These are phyloP conservation scores for Lactarius trivialis DNA, from an alignment of 768 basidiomycete genomes.

Conservation along the genomic window DNA sequence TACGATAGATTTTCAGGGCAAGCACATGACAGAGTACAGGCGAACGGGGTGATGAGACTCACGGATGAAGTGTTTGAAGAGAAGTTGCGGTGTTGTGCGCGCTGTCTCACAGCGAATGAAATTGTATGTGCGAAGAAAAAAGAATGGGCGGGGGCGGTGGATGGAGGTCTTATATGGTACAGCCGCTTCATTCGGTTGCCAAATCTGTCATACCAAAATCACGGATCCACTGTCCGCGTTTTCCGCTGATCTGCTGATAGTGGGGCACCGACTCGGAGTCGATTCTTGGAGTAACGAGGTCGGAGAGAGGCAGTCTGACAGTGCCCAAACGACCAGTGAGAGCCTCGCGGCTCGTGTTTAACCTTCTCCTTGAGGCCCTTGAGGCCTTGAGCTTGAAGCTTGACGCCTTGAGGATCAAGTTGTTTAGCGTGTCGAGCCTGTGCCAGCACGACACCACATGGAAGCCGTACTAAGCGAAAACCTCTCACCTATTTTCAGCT, in stretches of 20 bases:
- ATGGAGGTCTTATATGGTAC: conserved; percentile 15
- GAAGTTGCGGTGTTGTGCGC: background rate
- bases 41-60: background rate
- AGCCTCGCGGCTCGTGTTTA: background rate
- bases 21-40: conserved; percentile 6
- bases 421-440: background rate
- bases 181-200: conserved; percentile 13
- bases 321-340: background rate
- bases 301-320: background rate
- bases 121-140: background rate
- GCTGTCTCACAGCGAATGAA: background rate
- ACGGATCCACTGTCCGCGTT: background rate
- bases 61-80: background rate
- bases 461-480: background rate
- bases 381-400: background rate
- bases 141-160: background rate
- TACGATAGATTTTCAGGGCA: background rate
- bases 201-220: conserved; percentile 17
- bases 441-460: conserved; percentile 15
- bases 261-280: conserved; percentile 3
- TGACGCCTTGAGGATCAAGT: background rate
- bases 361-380: background rate
- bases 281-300: background rate
- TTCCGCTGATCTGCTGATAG: conserved; percentile 2
- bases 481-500: conserved; percentile 7